Evolutionary conservation across 805 yeast species (phyloP).

Genomic region (Candida ovalis): DNA sequence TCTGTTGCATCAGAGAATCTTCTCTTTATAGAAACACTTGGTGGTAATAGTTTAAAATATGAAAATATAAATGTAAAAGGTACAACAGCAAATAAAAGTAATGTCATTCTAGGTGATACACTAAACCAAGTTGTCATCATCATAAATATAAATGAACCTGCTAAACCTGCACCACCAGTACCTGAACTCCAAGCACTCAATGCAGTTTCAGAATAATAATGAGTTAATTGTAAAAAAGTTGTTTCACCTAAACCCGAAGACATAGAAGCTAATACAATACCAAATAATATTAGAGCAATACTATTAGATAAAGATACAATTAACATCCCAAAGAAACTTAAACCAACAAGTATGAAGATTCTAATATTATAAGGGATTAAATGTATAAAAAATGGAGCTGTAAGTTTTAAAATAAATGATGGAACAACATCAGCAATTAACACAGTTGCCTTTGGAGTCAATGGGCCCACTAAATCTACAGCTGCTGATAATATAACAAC

Average conservation of each 20-base stretch:
- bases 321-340: constrained; percentile 75
- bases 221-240: constrained; percentile 84
- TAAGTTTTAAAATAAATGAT: constrained; percentile 62
- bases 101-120: constrained; percentile 48
- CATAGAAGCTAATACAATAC: constrained; percentile 73
- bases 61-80: constrained; percentile 28
- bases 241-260: constrained; percentile 91
- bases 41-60: constrained; percentile 23
- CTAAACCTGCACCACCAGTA: constrained; percentile 92
- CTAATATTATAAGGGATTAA: constrained; percentile 54
- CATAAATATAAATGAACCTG: constrained; percentile 73
- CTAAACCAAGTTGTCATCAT: constrained; percentile 66
- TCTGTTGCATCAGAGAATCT: constrained; percentile 5
- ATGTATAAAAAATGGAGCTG: constrained; percentile 80
- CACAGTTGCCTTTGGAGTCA: constrained; percentile 81
- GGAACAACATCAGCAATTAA: constrained; percentile 86
- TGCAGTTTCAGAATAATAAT: constrained; percentile 53
- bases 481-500: constrained; percentile 93
- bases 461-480: constrained; percentile 80
- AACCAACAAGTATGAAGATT: constrained; percentile 46
- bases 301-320: constrained; percentile 45
- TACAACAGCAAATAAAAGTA: constrained; percentile 50
- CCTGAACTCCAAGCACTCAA: constrained; percentile 90
- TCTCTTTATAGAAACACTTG: not conserved
- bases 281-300: constrained; percentile 47